A percentile compares a stretch with the other conserved stretches of the same genome.
These are phyloP conservation scores for Boletus fagicola DNA, from an alignment of 768 basidiomycete genomes.

Conservation along the genomic window DNA sequence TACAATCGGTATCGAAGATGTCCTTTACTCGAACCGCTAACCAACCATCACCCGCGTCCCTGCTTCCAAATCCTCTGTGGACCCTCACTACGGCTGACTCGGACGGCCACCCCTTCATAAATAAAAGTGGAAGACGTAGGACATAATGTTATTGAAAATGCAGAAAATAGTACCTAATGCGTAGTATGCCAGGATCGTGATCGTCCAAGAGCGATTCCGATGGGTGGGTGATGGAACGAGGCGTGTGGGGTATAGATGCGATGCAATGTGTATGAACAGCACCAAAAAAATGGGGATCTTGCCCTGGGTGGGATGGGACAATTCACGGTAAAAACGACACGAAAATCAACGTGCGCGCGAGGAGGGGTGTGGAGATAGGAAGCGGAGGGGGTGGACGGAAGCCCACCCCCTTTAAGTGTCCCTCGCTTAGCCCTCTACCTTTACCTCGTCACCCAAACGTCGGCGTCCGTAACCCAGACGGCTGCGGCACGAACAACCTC, in stretches of 20 bases:
- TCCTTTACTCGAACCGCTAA: background rate
- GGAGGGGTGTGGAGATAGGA: background rate
- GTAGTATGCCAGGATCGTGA: background rate
- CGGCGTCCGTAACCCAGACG: conserved; percentile 27
- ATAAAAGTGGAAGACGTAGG: background rate
- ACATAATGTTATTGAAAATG: background rate
- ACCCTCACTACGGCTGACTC: background rate
- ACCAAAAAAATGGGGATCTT: background rate
- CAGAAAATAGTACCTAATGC: background rate
- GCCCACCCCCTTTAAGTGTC: background rate
- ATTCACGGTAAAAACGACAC: background rate
- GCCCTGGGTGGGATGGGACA: no score
- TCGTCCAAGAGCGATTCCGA: background rate
- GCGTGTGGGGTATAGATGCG: conserved; percentile 1
- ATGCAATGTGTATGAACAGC: background rate
- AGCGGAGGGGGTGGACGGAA: background rate
- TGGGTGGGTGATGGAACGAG: background rate
- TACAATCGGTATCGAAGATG: background rate
- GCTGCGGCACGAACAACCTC: conserved; percentile 26
- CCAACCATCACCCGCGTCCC: background rate
- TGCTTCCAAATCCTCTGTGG: background rate
- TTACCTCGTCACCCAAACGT: conserved; percentile 22
- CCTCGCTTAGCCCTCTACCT: background rate
- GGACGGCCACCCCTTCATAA: background rate
- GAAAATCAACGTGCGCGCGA: background rate